These are phyloP conservation scores for Paramecium pentaurelia DNA, from an alignment of 73 alveolate species.

Conservation along the genomic window DNA sequence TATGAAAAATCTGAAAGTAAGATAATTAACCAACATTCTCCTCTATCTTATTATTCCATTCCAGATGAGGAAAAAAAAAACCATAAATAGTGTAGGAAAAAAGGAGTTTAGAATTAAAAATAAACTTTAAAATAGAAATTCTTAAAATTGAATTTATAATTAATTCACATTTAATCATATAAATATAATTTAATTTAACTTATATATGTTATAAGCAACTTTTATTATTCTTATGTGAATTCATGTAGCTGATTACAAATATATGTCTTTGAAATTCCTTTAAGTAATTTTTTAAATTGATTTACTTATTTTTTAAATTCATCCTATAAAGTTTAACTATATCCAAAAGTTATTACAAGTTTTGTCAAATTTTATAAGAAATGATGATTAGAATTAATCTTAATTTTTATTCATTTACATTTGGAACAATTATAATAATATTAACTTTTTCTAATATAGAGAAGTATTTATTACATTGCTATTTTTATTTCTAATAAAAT, in stretches of 20 bases:
- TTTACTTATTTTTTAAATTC: background rate
- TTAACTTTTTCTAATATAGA: background rate
- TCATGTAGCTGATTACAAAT: background rate
- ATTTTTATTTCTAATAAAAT: background rate
- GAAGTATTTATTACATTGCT: background rate
- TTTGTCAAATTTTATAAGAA: background rate
- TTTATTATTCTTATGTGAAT: background rate
- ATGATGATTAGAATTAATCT: background rate
- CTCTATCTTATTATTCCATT: background rate
- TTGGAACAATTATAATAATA: background rate
- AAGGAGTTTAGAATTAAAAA: background rate
- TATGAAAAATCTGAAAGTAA: background rate
- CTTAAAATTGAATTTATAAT: background rate
- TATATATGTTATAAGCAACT: background rate
- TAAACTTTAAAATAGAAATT: background rate
- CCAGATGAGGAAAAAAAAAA: constrained; percentile 9
- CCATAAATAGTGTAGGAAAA: background rate
- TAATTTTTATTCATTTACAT: background rate
- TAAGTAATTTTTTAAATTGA: background rate
- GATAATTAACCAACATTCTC: background rate
- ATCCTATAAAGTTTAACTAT: background rate
- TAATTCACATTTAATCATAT: background rate
- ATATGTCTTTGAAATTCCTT: background rate
- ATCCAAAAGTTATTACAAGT: background rate
- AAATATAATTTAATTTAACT: background rate